Evolutionary conservation across 1,284 basidiomycete species (phyloP).

Genomic region (Gastroboletus turbinatus): DNA sequence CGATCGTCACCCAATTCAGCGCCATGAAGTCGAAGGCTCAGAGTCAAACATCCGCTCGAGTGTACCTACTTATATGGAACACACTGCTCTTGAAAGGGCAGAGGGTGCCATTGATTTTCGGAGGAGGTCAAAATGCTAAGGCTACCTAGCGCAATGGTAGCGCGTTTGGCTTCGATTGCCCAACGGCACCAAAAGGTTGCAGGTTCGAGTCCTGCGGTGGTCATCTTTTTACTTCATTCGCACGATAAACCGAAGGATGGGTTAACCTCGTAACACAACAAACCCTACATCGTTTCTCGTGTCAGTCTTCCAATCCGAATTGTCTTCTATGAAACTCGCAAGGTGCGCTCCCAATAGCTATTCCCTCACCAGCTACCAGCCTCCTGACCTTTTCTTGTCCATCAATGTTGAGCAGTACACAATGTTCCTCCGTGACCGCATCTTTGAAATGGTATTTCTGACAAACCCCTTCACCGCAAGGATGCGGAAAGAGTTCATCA

Average conservation of each 20-base stretch:
- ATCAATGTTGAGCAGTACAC: slow-evolving; percentile 42
- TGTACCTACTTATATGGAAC: not conserved
- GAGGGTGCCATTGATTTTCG: not conserved
- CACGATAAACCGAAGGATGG: not conserved
- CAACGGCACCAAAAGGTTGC: slow-evolving; percentile 74
- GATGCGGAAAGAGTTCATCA: slow-evolving; percentile 67
- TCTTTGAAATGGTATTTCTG: slow-evolving; percentile 57
- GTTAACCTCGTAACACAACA: slow-evolving; percentile 1
- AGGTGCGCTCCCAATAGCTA: slow-evolving; percentile 64
- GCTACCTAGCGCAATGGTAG: slow-evolving; percentile 57
- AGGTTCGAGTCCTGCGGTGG: slow-evolving; percentile 88
- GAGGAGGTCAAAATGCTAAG: not conserved
- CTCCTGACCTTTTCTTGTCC: slow-evolving; percentile 39
- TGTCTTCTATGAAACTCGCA: slow-evolving; percentile 62
- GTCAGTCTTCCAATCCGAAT: slow-evolving; percentile 16
- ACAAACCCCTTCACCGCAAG: slow-evolving; percentile 64
- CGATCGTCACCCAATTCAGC: slow-evolving; percentile 74
- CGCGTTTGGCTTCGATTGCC: slow-evolving; percentile 85
- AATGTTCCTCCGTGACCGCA: slow-evolving; percentile 53
- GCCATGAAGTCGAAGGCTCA: slow-evolving; percentile 50
- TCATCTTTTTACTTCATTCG: slow-evolving; percentile 25
- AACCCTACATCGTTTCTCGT: not conserved
- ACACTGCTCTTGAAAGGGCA: not conserved
- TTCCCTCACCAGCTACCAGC: slow-evolving; percentile 62
- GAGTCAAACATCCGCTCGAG: not conserved